Base-by-base conservation (phyloP, 139 green algal species). In the Penium margaritaceum region DNA sequence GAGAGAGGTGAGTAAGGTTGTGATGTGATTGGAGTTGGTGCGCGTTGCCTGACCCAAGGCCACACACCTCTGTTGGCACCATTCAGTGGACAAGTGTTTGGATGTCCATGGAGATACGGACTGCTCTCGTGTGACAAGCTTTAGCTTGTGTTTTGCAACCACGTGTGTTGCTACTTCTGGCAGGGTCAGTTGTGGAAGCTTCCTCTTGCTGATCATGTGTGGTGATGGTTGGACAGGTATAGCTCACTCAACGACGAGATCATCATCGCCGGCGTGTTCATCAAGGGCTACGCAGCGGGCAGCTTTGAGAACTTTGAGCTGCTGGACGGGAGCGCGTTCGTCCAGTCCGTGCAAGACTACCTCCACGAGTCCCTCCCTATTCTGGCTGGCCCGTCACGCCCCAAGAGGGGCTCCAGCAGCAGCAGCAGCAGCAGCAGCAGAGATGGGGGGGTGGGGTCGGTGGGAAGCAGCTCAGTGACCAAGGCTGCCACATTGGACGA, bases 241-340 rank as follows among this genome's bases (percentile, higher is more conserved):
- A 54, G 72, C 0, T 30, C 17, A 12, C 58, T 77, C 32, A 70
- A 69, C 57, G 58, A 77, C n/a, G 57, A 77, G 36, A 71, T 77
- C 27, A 34, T 71, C 1, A 70, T 77, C 33, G 32, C 36, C 2
- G 70, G 70, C 21, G 37, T 77, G 5, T 77, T 71, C 47, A 35
- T 77, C 14, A 54, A 57, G 4, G 70, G 55, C 17, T 77, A 77
- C 33, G 58, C 58, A 5, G 41, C 57, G 21, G 57, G 57, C 32
- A 37, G 41, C 9, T 77, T 57, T 57, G 21, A 70, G 46, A 32
- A 77, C 19, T 77, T 62, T 21, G 70, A 77, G n/a, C 70, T 77
- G 33, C 70, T 58, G 1, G 58, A 77, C 21, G 58, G 55, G 29
- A n/a, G 36, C 14, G 58, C 57, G 9, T 77, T 77, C 44, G 33